Evolutionary conservation across 495 filamentous ascomycete species (phyloP).

Genomic region (Aspergillus kassunensis): DNA sequence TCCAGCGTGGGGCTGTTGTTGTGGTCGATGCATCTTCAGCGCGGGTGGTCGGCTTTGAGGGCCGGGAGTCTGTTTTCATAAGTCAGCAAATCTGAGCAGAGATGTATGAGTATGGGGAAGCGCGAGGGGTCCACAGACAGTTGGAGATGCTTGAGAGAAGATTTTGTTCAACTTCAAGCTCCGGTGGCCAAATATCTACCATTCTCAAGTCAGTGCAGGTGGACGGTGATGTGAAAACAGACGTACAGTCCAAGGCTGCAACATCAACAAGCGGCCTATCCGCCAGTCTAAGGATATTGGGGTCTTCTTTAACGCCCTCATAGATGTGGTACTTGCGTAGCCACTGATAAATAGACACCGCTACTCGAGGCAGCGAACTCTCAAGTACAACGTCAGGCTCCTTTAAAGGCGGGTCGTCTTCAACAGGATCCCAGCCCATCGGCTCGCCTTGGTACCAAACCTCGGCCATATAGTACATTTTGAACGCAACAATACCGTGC

Average conservation of each 20-base stretch:
- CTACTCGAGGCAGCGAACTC: constrained; percentile 14
- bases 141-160: constrained; percentile 8
- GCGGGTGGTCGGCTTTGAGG: not conserved
- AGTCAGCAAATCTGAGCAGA: constrained; percentile 10
- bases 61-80: constrained; percentile 10
- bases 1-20: not conserved
- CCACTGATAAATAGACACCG: constrained; percentile 13
- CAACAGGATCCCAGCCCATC: constrained; percentile 14
- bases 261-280: constrained; percentile 13
- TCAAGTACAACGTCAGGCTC: constrained; percentile 11
- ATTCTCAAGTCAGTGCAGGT: constrained; percentile 13
- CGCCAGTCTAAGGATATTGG: constrained; percentile 8
- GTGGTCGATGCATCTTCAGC: no score
- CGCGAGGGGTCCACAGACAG: constrained; percentile 1
- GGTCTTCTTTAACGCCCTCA: not conserved
- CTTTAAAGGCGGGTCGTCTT: constrained; percentile 8
- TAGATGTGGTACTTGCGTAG: constrained; percentile 5
- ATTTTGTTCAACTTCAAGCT: not conserved
- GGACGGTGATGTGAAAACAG: constrained; percentile 2
- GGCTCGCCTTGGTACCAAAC: not conserved
- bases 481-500: constrained; percentile 16
- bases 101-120: constrained; percentile 1
- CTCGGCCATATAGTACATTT: constrained; percentile 14
- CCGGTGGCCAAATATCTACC: constrained; percentile 16
- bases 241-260: constrained; percentile 15